phyloP scores from a whole-genome alignment of 768 basidiomycete genomes.

The Tulasnella sp. region DNA sequence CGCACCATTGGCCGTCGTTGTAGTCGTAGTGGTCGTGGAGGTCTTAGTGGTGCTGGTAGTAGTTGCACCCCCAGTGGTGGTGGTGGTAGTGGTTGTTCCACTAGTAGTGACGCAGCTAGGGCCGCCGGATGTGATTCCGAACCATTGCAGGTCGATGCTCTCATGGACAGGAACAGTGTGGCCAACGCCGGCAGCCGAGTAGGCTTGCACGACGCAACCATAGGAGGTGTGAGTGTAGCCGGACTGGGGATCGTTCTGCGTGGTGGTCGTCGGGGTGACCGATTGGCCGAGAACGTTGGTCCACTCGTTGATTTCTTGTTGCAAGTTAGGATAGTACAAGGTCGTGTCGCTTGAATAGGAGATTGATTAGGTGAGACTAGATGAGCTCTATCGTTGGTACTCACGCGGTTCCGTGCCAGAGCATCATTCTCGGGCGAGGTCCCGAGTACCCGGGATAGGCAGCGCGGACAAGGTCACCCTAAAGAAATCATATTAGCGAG shows the following conservation, averaged over 20 bases:
- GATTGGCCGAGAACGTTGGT: slow-evolving; percentile 46
- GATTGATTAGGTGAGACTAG: background rate
- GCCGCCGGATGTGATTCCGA: slow-evolving; percentile 34
- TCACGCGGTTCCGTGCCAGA: slow-evolving; percentile 47
- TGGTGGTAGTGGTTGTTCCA: slow-evolving; percentile 16
- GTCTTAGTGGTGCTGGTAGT: too few species aligned
- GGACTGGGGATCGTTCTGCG: slow-evolving; percentile 37
- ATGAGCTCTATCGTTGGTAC: slow-evolving; percentile 17
- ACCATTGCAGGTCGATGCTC: slow-evolving; percentile 42
- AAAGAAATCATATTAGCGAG: background rate
- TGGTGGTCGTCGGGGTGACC: slow-evolving; percentile 35
- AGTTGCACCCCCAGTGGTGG: too few species aligned
- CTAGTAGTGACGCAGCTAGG: background rate
- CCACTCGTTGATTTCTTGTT: slow-evolving; percentile 49
- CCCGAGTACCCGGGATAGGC: slow-evolving; percentile 52
- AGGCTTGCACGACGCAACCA: slow-evolving; percentile 44
- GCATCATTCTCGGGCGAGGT: slow-evolving; percentile 42
- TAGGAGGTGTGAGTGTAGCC: slow-evolving; percentile 45
- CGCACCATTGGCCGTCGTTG: background rate
- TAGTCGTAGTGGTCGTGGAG: too few species aligned
- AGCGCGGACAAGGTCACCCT: slow-evolving; percentile 40
- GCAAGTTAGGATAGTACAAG: slow-evolving; percentile 44
- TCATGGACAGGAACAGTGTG: slow-evolving; percentile 49
- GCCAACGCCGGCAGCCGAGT: slow-evolving; percentile 41
- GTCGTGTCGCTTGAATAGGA: slow-evolving; percentile 39